A percentile compares a stretch with the other conserved stretches of the same genome.
Conservation (phyloP, 2,329 filamentous ascomycete species). For the Rasamsonia emersonii region DNA sequence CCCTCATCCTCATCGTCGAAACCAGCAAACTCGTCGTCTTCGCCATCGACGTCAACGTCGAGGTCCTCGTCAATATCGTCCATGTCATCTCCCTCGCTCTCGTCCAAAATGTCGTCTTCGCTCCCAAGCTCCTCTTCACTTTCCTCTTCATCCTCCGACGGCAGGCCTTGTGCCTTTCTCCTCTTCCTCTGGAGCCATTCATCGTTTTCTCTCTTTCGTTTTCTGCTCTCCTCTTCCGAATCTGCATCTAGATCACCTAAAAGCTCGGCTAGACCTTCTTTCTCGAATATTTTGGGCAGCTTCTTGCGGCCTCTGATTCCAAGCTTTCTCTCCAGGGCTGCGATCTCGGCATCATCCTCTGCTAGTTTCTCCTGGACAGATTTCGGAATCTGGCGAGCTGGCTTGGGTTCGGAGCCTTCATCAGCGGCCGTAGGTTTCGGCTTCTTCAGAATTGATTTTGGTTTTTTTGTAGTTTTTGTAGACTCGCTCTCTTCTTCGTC, state of each 20-base stretch:
- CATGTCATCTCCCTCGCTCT: slow-evolving; percentile 21
- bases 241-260: slow-evolving; percentile 58
- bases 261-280: slow-evolving; percentile 75
- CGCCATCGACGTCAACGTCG: slow-evolving; percentile 21
- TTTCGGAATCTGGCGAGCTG: slow-evolving; percentile 20
- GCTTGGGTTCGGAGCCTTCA: slow-evolving; percentile 12
- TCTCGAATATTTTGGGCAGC: slow-evolving; percentile 61
- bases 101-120: slow-evolving; percentile 23
- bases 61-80: slow-evolving; percentile 19
- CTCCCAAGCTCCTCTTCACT: slow-evolving; percentile 23
- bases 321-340: slow-evolving; percentile 75
- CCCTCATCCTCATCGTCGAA: slow-evolving; percentile 33
- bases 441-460: slow-evolving; percentile 32
- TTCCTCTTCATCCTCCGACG: slow-evolving; percentile 19
- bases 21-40: slow-evolving; percentile 29
- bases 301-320: slow-evolving; percentile 72
- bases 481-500: slow-evolving; percentile 13
- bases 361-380: slow-evolving; percentile 56
- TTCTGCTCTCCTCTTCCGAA: slow-evolving; percentile 41
- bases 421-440: slow-evolving; percentile 15
- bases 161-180: slow-evolving; percentile 38
- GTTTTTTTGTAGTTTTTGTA: slow-evolving; percentile 15
- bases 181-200: slow-evolving; percentile 53
- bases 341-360: slow-evolving; percentile 82
- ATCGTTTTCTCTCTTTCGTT: slow-evolving; percentile 55